phyloP scores from a whole-genome alignment of 2,329 filamentous ascomycete genomes.

The Aureobasidium subglaciale region DNA sequence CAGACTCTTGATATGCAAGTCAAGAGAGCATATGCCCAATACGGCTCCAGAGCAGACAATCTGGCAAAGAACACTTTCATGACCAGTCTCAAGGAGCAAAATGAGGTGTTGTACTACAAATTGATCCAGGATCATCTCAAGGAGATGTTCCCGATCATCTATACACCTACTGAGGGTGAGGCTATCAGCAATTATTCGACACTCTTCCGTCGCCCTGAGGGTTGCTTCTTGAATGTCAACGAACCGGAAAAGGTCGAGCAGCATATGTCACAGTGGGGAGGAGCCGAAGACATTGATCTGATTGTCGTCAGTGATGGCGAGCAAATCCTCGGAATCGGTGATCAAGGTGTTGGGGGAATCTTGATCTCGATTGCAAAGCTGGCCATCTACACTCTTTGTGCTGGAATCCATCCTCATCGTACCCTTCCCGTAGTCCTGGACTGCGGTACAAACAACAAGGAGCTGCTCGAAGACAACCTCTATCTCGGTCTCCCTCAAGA shows the following conservation, averaged over 20 bases:
- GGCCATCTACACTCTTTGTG: constrained; percentile 74
- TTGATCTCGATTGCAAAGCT: constrained; percentile 80
- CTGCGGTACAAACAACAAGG: constrained; percentile 76
- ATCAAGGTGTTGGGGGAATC: constrained; percentile 79
- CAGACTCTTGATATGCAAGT: constrained; percentile 73
- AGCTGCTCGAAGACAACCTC: constrained; percentile 65
- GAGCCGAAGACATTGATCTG: constrained; percentile 70
- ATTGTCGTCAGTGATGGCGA: constrained; percentile 75
- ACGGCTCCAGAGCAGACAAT: constrained; percentile 53
- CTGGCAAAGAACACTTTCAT: constrained; percentile 84
- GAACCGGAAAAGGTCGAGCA: constrained; percentile 59
- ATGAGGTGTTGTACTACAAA: constrained; percentile 76
- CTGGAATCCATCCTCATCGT: constrained; percentile 74
- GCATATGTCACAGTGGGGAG: constrained; percentile 61
- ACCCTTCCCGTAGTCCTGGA: constrained; percentile 77
- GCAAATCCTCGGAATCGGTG: constrained; percentile 76
- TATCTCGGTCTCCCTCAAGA: constrained; percentile 68
- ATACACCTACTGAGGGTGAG: constrained; percentile 84
- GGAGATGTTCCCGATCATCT: constrained; percentile 87
- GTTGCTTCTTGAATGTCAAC: constrained; percentile 71
- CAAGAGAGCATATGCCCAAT: constrained; percentile 73
- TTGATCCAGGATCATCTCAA: constrained; percentile 69
- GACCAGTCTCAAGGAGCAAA: constrained; percentile 78
- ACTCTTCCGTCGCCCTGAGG: constrained; percentile 69
- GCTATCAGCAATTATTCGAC: constrained; percentile 79